Evolutionary conservation across 2,329 filamentous ascomycete species (phyloP), one percentile per base, ranked within the genome.

Genomic region (Colletotrichum graminicola): DNA sequence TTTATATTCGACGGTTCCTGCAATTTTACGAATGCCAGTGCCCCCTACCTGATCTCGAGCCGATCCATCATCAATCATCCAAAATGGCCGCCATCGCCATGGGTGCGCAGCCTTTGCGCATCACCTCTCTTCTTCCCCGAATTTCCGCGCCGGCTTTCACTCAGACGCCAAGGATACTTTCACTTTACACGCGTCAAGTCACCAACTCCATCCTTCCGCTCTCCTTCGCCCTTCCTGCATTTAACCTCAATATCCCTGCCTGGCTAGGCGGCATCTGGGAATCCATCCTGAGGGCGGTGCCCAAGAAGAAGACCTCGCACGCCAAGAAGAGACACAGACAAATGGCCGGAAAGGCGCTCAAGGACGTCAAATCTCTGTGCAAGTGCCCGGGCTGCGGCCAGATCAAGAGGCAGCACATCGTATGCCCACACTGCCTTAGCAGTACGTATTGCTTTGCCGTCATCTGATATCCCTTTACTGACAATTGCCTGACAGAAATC

Each of bases 281-380:
- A 76, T 94, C 93, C 7, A 89, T 99, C 56, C 87, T 99, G 75
- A 91, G 91, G 75, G 96, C 96, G 1, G 96, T 98, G 21, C 96
- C 96, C 6, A 99, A 99, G 88, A 98, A 97, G 86, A 99, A 98
- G 89, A 97, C 94, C 43, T 98, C 95, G 52, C 94, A 99, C 82
- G 94, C 94, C 86, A 97, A 96, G 86, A 97, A 94, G 87, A 89
- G 96, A 76, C 92, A 94, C 79, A 90, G 97, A 77, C 94, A 97
- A 79, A 93, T 98, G 91, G 95, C 95, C 32, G 96, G 96, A 78
- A 99, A 99, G 84, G 95, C 91, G 55, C 83, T 99, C 76, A 93
- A 97, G 84, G 96, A 99, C 80, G 91, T 97, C 69, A 96, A 92
- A 74, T 89, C 90, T 65, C 84, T 99, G 76, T 97, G 94, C 84